Evolutionary conservation across 768 basidiomycete genomes (phyloP).

Genomic region (Kwoniella newhampshirensis): DNA sequence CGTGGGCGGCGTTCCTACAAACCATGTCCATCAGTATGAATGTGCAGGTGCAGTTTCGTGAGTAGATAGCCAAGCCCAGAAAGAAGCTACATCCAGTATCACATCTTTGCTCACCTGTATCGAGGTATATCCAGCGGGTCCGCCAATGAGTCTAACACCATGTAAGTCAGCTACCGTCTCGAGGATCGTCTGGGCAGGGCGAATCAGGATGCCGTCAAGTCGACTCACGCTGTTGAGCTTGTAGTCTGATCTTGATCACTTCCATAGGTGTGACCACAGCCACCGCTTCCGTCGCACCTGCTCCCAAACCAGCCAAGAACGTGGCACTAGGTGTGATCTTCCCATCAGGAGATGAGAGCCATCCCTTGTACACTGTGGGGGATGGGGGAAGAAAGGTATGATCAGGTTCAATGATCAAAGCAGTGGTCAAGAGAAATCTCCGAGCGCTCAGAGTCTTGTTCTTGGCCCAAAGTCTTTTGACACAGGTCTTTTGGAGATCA

Average conservation of each 20-base stretch:
- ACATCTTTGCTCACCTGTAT: slow-evolving; percentile 61
- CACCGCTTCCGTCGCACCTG: slow-evolving; percentile 93
- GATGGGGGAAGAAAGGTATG: too few species aligned
- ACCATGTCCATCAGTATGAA: too few species aligned
- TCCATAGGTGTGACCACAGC: slow-evolving; percentile 98
- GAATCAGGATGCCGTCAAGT: neutral
- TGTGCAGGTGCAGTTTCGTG: too few species aligned
- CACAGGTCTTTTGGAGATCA: too few species aligned
- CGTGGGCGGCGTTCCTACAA: slow-evolving; percentile 79
- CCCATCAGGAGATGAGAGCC: slow-evolving; percentile 72
- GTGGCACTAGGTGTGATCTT: slow-evolving; percentile 75
- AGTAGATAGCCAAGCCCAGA: too few species aligned
- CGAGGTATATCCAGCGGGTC: slow-evolving; percentile 90
- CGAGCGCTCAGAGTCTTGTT: too few species aligned
- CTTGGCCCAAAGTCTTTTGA: too few species aligned
- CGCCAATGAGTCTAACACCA: slow-evolving; percentile 68
- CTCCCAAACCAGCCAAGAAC: slow-evolving; percentile 90
- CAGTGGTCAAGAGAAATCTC: too few species aligned
- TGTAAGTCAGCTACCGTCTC: neutral
- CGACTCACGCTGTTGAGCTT: slow-evolving; percentile 76
- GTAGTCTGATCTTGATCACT: slow-evolving; percentile 95
- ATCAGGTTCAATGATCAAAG: too few species aligned
- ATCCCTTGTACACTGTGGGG: slow-evolving; percentile 67
- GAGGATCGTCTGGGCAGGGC: too few species aligned
- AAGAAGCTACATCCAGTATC: too few species aligned